Conservation (phyloP, 768 basidiomycete species). For the Cyclocybe aegerita region DNA sequence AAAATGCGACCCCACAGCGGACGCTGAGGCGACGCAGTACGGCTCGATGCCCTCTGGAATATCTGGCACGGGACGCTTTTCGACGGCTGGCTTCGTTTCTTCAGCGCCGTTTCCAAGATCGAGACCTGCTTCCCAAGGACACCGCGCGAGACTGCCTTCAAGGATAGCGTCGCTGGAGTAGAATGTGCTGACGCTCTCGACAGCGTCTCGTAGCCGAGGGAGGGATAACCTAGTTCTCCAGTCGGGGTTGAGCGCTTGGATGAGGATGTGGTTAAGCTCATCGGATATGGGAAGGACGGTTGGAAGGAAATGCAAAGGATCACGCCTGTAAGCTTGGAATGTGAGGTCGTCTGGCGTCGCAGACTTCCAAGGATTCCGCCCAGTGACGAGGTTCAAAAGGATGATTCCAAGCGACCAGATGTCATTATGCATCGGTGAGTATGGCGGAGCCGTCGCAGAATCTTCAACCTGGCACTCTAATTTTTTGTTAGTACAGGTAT, state of each 20-base stretch:
- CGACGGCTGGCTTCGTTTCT: slow-evolving; percentile 1
- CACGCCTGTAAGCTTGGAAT: slow-evolving; percentile 82
- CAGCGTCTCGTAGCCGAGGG: slow-evolving; percentile 51
- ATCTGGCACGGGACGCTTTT: slow-evolving; percentile 16
- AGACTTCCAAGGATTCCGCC: slow-evolving; percentile 95
- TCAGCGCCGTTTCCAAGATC: slow-evolving; percentile 18
- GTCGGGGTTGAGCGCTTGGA: slow-evolving; percentile 71
- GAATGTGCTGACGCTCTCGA: slow-evolving; percentile 60
- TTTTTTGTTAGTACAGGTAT: slow-evolving; percentile 10
- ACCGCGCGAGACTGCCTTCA: slow-evolving; percentile 78
- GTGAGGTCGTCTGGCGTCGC: slow-evolving; percentile 82
- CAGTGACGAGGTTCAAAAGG: slow-evolving; percentile 91
- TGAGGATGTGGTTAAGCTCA: slow-evolving; percentile 71
- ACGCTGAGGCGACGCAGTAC: slow-evolving; percentile 19
- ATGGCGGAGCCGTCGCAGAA: slow-evolving; percentile 60
- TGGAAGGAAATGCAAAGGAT: slow-evolving; percentile 79
- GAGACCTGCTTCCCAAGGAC: slow-evolving; percentile 70
- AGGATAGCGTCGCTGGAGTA: slow-evolving; percentile 77
- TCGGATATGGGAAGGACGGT: slow-evolving; percentile 79
- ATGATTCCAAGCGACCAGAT: slow-evolving; percentile 97
- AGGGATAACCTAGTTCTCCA: slow-evolving; percentile 57
- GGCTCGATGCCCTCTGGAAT: slow-evolving; percentile 19
- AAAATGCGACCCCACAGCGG: slow-evolving; percentile 9
- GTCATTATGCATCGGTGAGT: slow-evolving; percentile 88
- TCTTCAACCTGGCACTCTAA: slow-evolving; percentile 86